phyloP scores from a whole-genome alignment of 176 grass and related monocot species.

The Rhynchospora breviuscula region DNA sequence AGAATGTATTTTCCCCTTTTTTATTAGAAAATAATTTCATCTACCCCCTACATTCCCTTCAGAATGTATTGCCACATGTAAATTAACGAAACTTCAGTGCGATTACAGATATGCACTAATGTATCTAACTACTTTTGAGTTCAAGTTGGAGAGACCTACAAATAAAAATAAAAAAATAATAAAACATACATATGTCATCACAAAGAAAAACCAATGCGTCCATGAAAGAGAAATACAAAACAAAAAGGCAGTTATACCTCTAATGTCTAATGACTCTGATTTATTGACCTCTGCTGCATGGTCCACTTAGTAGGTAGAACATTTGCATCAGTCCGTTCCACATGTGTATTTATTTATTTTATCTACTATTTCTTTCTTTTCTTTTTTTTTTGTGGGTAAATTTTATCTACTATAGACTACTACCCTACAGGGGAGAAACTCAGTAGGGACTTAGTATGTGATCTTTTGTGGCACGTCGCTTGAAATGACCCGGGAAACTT shows the following conservation, averaged over 20 bases:
- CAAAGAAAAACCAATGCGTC: not conserved
- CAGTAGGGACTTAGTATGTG: not conserved
- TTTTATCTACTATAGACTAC: not conserved
- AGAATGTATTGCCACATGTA: not conserved
- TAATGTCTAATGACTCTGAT: not conserved
- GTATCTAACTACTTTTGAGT: not conserved
- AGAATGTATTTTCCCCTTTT: not conserved
- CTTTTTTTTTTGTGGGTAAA: not conserved
- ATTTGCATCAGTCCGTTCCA: not conserved
- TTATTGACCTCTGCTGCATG: not conserved
- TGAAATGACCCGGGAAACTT: too few species aligned
- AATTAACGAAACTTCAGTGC: not conserved
- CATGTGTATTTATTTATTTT: not conserved
- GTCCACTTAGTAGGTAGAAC: not conserved
- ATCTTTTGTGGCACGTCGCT: not conserved
- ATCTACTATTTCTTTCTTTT: not conserved
- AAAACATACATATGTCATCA: not conserved
- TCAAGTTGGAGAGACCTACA: not conserved
- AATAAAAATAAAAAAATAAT: not conserved
- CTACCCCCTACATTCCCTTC: not conserved
- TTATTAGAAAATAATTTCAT: not conserved
- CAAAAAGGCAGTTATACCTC: conserved; percentile 1
- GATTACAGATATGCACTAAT: not conserved
- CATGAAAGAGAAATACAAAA: not conserved
- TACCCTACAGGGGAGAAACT: too few species aligned